Conservation (phyloP, 1,284 basidiomycete genomes). For the Anthracocystis panici-leucophaei region DNA sequence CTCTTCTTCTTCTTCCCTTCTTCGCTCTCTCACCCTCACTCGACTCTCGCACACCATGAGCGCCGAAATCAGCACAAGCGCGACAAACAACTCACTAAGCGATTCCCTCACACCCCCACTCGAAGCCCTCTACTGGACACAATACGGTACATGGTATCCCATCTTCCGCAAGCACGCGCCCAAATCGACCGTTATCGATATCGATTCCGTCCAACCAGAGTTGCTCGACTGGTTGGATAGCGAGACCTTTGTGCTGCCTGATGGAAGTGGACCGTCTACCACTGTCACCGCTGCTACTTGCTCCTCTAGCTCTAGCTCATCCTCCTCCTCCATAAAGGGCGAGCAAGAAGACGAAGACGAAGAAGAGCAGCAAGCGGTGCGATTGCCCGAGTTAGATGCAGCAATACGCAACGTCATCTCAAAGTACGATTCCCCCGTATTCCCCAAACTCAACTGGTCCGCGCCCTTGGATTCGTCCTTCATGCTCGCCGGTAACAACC, state of each 20-base stretch:
- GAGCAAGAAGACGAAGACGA: constrained; percentile 70
- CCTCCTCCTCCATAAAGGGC: constrained; percentile 70
- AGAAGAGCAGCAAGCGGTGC: constrained; percentile 43
- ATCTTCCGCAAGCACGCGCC: constrained; percentile 79
- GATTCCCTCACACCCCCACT: constrained; percentile 74
- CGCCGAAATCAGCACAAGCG: neutral
- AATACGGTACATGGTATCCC: constrained; percentile 90
- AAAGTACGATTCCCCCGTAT: constrained; percentile 80
- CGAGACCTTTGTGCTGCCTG: constrained; percentile 84
- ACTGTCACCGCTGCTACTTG: neutral
- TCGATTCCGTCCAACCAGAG: constrained; percentile 74
- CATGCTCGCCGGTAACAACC: constrained; percentile 86
- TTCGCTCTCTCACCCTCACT: neutral
- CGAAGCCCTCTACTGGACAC: constrained; percentile 73
- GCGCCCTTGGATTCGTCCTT: constrained; percentile 80
- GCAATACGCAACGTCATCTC: constrained; percentile 79
- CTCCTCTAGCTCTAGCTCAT: constrained; percentile 11
- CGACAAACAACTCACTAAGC: too few relatives aligned
- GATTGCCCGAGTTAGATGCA: constrained; percentile 75
- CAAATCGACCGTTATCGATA: constrained; percentile 82
- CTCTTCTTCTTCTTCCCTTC: neutral
- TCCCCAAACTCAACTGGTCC: constrained; percentile 78
- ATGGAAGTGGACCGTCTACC: constrained; percentile 77
- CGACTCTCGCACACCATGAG: neutral
- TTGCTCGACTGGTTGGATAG: constrained; percentile 82